These are phyloP conservation scores for Thelephora aurantiotincta DNA, from an alignment of 768 basidiomycete species.

Conservation along the genomic window DNA sequence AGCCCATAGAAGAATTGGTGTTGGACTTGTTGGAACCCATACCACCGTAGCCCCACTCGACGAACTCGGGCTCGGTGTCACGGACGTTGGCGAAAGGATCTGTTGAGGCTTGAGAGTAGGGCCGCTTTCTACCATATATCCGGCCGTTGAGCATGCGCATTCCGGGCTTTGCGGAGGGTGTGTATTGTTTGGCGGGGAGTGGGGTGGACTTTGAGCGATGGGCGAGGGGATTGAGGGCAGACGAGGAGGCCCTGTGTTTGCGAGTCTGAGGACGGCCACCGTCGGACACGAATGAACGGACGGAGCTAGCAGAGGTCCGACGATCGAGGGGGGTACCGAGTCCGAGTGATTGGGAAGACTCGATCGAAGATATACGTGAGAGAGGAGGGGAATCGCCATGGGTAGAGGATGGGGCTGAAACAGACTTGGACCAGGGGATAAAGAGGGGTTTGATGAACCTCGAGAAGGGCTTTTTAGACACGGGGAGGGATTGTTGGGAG, in stretches of 20 bases:
- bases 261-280: not conserved
- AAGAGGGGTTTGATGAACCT: not conserved
- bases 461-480: not conserved
- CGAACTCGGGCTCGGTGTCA: slow-evolving; percentile 64
- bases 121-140: slow-evolving; percentile 46
- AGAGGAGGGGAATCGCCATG: not conserved
- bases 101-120: slow-evolving; percentile 12
- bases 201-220: not conserved
- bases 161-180: slow-evolving; percentile 11
- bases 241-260: not conserved
- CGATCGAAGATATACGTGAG: not conserved
- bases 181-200: not conserved
- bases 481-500: not conserved
- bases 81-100: slow-evolving; percentile 49
- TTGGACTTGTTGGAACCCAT: slow-evolving; percentile 38
- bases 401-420: not conserved
- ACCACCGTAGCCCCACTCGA: slow-evolving; percentile 86
- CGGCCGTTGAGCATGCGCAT: slow-evolving; percentile 75
- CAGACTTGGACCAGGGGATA: not conserved
- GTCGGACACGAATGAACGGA: not conserved
- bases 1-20: slow-evolving; percentile 15
- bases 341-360: not conserved
- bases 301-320: not conserved
- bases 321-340: not conserved
- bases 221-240: not conserved